Evolutionary conservation across 1,284 basidiomycete genomes (phyloP), one percentile per base, ranked within the genome.

Genomic region (Cutaneotrichosporon arboriforme): DNA sequence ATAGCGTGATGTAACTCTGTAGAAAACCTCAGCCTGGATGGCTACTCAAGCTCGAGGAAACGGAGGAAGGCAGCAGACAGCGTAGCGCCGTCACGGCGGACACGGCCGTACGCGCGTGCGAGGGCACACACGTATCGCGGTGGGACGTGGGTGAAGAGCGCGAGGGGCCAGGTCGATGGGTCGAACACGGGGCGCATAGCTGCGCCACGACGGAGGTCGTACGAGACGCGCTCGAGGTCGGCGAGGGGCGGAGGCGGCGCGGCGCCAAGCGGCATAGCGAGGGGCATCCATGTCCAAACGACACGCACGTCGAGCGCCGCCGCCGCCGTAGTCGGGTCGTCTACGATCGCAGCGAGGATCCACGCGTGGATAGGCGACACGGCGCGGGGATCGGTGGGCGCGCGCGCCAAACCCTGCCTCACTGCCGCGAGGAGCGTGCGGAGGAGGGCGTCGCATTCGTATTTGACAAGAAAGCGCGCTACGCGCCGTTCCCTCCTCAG

Each of bases 81-180:
- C 26, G 7, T 5, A 10, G 7, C 26, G 7, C 26, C 26, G 10
- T 10, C 5, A 7, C 26, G 26, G 7, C 10, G 26, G 10, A 31
- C 49, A 4, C 52, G 50, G 15, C 42, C 49, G 50, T 50, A 56
- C 37, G 54, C 54, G 3, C 46, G 52, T 4, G 52, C 54, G 4
- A 58, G 42, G 8, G 56, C 56, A 52, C 56, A 58, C 4, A 52
- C 51, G 17, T 58, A 58, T 49, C 51, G 51, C 10, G 49, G 45
- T 34, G 56, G 56, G 21, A 58, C 51, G 40, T 54, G 49, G 45
- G 47, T 40, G 52, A 52, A 58, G 7, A 54, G 42, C 1, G 44
- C 36, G 8, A 54, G 46, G 10, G 56, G 56, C 56, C 54, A 54
- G 38, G 52, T 43, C 43, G 52, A 46, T 8, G 54, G 54, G 43